Evolutionary conservation across 306 rosid species (phyloP), one percentile per base, ranked within the genome.

Genomic region (Glycine soja): DNA sequence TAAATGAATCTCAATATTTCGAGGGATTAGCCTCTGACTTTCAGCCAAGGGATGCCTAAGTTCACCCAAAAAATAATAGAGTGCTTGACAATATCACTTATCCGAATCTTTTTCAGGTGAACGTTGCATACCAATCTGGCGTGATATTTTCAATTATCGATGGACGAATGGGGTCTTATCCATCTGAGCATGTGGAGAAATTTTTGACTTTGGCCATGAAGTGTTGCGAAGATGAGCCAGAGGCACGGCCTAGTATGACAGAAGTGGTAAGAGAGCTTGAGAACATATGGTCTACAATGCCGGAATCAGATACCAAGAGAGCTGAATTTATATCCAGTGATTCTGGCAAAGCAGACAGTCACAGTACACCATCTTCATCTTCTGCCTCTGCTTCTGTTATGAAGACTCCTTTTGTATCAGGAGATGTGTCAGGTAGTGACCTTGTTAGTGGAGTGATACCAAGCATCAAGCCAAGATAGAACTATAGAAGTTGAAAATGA

Each of bases 251-350:
- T 64, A 89, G 84, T 58, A 93, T 93, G 95, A 85, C 85, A 16
- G 94, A 93, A 72, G 98, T 93, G 15, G 97, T 88, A 71, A 87
- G 97, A 45, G 93, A 88, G 85, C 98, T 96, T 0, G 98, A 96
- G 58, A 88, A 79, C 72, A 85, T 96, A 74, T 90, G 90, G 90
- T 65, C 78, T 45, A 79, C 90, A 88, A 78, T 91, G 90, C 92
- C 98, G 0, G 93, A 90, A 63, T 84, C 88, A 0, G 93, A 93
- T 78, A 82, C 80, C 38, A 80, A 51, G 80, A 57, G 8, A 24
- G 43, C 84, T 4, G 89, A 75, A 43, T 62, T 85, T 4, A 2
- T 50, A 53, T 65, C 75, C 50, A 15, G 76, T 43, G 81, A 88
- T 80, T 76, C 86, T 19, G 86, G 82, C 74, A 96, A 90, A 85